Evolutionary conservation across 225 moss, liverwort and hornwort genomes (phyloP).

Genomic region (Pseudoscleropodium purum): DNA sequence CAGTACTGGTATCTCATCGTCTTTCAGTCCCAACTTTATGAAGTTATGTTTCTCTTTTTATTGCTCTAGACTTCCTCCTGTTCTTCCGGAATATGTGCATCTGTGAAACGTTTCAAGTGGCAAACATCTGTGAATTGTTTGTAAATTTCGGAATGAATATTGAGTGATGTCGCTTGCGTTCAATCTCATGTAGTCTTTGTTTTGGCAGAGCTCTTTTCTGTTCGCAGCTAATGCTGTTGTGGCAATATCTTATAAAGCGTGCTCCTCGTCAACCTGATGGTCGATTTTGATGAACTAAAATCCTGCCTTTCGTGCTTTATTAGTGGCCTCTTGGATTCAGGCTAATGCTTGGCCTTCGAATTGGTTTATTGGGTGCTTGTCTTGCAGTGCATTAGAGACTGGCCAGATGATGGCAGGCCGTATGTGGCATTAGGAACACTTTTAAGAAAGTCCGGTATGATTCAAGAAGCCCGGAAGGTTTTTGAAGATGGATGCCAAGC

Average conservation of each 20-base stretch:
- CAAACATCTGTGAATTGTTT: neutral
- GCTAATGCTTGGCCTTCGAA: neutral
- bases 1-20: neutral
- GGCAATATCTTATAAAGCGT: neutral
- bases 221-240: neutral
- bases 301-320: neutral
- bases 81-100: neutral
- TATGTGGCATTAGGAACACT: constrained; percentile 79
- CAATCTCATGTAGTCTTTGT: neutral
- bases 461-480: constrained; percentile 69
- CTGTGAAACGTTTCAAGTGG: neutral
- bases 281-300: neutral
- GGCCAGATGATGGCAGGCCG: constrained; percentile 92
- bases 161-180: neutral
- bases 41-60: neutral
- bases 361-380: neutral
- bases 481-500: constrained; percentile 96
- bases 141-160: neutral
- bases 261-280: neutral
- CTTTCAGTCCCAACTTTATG: neutral
- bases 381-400: constrained; percentile 79
- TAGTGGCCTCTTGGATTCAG: neutral
- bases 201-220: neutral
- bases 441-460: constrained; percentile 39
- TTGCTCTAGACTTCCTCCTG: neutral